phyloP scores from a whole-genome alignment of 1,284 basidiomycete species.

The Puccinia hordei region DNA sequence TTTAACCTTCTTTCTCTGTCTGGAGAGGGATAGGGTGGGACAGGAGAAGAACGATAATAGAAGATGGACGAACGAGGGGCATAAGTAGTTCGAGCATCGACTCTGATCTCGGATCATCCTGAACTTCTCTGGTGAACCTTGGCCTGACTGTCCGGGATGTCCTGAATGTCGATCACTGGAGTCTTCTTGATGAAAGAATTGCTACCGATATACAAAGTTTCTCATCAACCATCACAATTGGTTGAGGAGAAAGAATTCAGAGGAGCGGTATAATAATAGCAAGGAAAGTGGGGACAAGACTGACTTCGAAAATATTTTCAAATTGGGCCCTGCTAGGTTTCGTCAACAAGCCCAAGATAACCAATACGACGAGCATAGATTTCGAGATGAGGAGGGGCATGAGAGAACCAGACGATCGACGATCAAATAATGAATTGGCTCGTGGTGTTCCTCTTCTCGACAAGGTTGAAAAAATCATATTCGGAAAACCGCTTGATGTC shows the following conservation, averaged over 20 bases:
- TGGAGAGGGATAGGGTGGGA: neutral
- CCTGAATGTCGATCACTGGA: neutral
- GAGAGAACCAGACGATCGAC: too few species aligned
- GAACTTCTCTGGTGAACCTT: slow-evolving; percentile 1
- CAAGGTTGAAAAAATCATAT: too few species aligned
- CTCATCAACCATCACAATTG: neutral
- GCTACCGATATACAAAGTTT: neutral
- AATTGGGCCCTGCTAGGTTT: neutral
- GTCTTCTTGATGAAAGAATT: slow-evolving; percentile 42
- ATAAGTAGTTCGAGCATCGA: slow-evolving; percentile 30
- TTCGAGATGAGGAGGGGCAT: neutral
- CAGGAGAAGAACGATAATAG: neutral
- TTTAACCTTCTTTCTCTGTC: neutral
- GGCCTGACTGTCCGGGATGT: slow-evolving; percentile 4
- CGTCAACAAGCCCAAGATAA: neutral
- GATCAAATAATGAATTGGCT: too few species aligned
- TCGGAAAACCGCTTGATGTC: too few species aligned
- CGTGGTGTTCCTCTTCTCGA: too few species aligned
- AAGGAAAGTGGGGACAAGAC: neutral
- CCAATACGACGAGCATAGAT: neutral
- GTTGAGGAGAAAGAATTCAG: neutral
- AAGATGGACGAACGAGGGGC: slow-evolving; percentile 27
- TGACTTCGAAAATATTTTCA: slow-evolving; percentile 37
- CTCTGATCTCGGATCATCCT: neutral
- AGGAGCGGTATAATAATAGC: neutral